These are phyloP conservation scores for Trichoderma hamatum DNA, from an alignment of 2,329 filamentous ascomycete genomes.

Conservation along the genomic window DNA sequence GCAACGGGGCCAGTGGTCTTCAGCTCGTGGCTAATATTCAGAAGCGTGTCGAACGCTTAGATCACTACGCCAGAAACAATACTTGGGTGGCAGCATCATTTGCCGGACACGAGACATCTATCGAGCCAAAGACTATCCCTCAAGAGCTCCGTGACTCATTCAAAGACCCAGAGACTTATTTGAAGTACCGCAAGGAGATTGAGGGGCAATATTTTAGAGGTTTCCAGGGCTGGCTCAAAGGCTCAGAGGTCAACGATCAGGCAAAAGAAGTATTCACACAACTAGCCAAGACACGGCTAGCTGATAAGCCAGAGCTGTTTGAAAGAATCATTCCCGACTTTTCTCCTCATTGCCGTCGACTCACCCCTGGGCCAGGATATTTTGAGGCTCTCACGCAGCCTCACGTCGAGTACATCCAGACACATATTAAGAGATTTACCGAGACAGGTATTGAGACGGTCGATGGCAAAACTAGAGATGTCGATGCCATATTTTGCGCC, in stretches of 20 bases:
- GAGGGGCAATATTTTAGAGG: constrained; percentile 66
- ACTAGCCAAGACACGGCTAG: constrained; percentile 58
- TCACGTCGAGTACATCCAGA: constrained; percentile 64
- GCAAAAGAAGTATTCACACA: constrained; percentile 48
- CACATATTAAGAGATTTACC: constrained; percentile 61
- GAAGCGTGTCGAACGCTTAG: constrained; percentile 52
- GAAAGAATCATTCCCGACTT: constrained; percentile 63
- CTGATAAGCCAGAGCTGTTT: constrained; percentile 58
- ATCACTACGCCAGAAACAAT: constrained; percentile 66
- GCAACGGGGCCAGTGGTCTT: constrained; percentile 65
- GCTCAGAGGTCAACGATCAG: constrained; percentile 52
- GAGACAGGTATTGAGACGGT: constrained; percentile 61
- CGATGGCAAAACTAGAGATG: constrained; percentile 59
- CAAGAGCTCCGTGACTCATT: constrained; percentile 62
- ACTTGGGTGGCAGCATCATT: constrained; percentile 71
- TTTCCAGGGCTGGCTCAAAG: constrained; percentile 58
- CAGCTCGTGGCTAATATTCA: constrained; percentile 60
- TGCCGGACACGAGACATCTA: constrained; percentile 56
- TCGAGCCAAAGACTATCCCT: constrained; percentile 58
- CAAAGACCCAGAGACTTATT: constrained; percentile 62
- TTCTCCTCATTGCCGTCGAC: constrained; percentile 64
- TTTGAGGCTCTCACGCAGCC: constrained; percentile 64
- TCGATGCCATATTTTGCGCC: constrained; percentile 68
- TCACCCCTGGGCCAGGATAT: constrained; percentile 69
- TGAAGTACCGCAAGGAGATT: constrained; percentile 59